Evolutionary conservation across 1,284 basidiomycete species (phyloP).

Genomic region (Apiotrichum veenhuisii): DNA sequence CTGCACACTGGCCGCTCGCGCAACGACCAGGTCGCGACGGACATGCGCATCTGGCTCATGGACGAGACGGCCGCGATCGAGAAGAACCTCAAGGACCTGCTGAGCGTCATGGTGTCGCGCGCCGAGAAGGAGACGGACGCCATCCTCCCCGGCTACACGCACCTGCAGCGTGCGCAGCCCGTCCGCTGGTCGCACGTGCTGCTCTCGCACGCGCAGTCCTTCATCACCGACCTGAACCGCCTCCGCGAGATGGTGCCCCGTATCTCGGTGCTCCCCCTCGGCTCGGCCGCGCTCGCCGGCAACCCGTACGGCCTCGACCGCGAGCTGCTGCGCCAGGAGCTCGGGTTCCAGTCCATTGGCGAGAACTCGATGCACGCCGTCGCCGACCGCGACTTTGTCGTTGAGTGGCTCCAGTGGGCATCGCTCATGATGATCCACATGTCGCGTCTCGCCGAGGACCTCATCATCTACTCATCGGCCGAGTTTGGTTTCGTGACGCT

Average conservation of each 20-base stretch:
- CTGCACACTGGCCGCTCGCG: constrained; percentile 93
- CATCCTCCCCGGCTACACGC: constrained; percentile 93
- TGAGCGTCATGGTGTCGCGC: constrained; percentile 82
- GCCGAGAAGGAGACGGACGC: constrained; percentile 88
- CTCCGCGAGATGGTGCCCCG: constrained; percentile 76
- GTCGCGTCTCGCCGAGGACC: constrained; percentile 89
- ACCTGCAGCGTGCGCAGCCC: constrained; percentile 93
- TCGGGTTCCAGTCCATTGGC: constrained; percentile 76
- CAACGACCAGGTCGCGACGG: constrained; percentile 97
- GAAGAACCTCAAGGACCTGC: constrained; percentile 68
- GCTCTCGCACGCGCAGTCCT: constrained; percentile 90
- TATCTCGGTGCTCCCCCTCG: constrained; percentile 87
- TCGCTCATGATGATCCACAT: constrained; percentile 89
- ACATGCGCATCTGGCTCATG: constrained; percentile 93
- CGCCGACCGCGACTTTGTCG: constrained; percentile 93
- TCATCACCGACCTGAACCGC: constrained; percentile 80
- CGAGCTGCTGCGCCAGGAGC: constrained; percentile 77
- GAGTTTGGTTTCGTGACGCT: constrained; percentile 94
- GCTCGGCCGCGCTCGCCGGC: constrained; percentile 90
- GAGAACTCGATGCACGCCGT: constrained; percentile 96
- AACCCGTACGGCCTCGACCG: constrained; percentile 92
- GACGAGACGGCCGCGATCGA: constrained; percentile 71
- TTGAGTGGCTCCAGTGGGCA: constrained; percentile 96
- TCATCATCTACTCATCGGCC: constrained; percentile 93
- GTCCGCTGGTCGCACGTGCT: constrained; percentile 98